These are phyloP conservation scores for Aspergillus cavernicola DNA, from an alignment of 495 filamentous ascomycete species.

Conservation along the genomic window DNA sequence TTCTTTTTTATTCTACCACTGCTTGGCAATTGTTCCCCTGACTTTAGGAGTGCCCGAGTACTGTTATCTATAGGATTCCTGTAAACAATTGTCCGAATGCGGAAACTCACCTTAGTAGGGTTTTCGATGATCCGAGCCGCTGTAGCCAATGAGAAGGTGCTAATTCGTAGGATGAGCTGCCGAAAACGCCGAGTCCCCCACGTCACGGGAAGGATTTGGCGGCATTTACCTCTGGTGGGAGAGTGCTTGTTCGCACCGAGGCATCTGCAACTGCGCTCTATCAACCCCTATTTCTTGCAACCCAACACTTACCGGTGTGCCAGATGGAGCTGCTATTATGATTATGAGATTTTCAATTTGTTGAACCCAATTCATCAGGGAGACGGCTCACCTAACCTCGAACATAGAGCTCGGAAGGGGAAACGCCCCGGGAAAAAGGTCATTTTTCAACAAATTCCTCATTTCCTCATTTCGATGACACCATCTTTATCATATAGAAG, in stretches of 20 bases:
- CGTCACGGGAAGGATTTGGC: conserved; percentile 25
- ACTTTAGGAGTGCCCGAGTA: background rate
- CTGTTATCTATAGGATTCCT: background rate
- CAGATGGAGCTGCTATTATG: conserved; percentile 15
- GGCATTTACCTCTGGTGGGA: conserved; percentile 1
- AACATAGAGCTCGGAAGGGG: background rate
- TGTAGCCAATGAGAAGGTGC: conserved; percentile 30
- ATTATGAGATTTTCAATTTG: conserved; percentile 25
- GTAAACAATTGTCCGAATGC: conserved; percentile 18
- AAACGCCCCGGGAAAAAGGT: conserved; percentile 2
- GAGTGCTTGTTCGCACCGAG: background rate
- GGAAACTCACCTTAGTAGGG: conserved; percentile 14
- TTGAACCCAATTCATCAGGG: conserved; percentile 22
- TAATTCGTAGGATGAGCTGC: conserved; percentile 22
- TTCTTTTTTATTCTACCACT: background rate
- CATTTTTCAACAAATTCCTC: background rate
- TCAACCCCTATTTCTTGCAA: conserved; percentile 7
- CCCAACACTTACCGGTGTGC: conserved; percentile 1
- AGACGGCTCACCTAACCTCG: conserved; percentile 22
- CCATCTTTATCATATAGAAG: no score
- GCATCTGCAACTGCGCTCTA: conserved; percentile 1
- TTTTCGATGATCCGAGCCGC: conserved; percentile 20
- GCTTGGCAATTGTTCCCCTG: background rate
- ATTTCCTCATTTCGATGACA: background rate
- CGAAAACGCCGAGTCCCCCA: conserved; percentile 39